Conservation (phyloP, 495 filamentous ascomycete species). For the Bacidia rubella region DNA sequence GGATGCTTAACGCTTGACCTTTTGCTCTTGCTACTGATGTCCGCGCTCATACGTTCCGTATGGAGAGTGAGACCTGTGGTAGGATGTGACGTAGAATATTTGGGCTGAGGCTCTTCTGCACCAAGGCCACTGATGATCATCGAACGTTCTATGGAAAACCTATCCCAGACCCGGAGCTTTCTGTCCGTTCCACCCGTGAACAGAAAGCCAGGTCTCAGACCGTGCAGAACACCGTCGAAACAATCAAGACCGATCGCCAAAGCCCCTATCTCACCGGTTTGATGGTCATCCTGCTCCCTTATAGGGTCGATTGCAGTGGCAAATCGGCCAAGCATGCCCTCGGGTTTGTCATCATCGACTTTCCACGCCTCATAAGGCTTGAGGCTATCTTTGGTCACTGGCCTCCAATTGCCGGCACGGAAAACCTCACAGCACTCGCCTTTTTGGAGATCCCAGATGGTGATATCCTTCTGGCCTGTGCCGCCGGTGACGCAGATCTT, state of each 20-base stretch:
- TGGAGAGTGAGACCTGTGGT: slow-evolving; percentile 54
- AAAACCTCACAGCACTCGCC: slow-evolving; percentile 81
- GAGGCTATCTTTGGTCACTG: slow-evolving; percentile 32
- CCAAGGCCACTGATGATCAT: slow-evolving; percentile 68
- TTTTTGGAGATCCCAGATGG: slow-evolving; percentile 92
- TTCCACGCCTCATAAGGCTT: slow-evolving; percentile 76
- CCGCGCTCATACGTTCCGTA: slow-evolving; percentile 50
- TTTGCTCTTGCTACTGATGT: slow-evolving; percentile 22
- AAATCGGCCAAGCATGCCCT: slow-evolving; percentile 81
- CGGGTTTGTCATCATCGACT: slow-evolving; percentile 77
- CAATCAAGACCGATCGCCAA: slow-evolving; percentile 39
- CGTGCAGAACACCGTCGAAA: slow-evolving; percentile 30
- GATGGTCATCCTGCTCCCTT: slow-evolving; percentile 28
- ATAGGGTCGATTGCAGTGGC: slow-evolving; percentile 54
- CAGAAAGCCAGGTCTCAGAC: slow-evolving; percentile 47
- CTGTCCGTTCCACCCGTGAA: slow-evolving; percentile 80
- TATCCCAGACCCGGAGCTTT: slow-evolving; percentile 89
- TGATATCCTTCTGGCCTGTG: slow-evolving; percentile 82
- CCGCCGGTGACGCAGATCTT: slow-evolving; percentile 79
- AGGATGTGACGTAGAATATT: slow-evolving; percentile 58
- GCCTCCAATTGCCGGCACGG: slow-evolving; percentile 41
- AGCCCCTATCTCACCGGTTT: slow-evolving; percentile 42
- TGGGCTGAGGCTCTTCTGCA: slow-evolving; percentile 53
- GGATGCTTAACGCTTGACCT: slow-evolving; percentile 40
- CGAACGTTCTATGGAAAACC: slow-evolving; percentile 56